These are phyloP conservation scores for Lagerstroemia speciosa DNA, from an alignment of 345 rosid species.

Conservation along the genomic window DNA sequence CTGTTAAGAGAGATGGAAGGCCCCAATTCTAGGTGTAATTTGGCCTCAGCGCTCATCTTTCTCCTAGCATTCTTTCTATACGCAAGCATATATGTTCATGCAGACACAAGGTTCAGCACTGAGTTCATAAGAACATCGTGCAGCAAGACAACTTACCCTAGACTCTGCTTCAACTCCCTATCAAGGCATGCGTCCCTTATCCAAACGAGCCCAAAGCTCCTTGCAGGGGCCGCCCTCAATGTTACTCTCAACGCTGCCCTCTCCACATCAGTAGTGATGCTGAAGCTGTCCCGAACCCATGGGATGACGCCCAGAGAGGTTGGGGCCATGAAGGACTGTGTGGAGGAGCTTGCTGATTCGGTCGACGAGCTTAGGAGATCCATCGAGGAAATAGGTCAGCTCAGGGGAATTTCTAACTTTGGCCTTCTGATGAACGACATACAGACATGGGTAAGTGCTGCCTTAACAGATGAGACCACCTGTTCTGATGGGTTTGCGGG, in stretches of 20 bases:
- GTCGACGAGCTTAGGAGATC: conserved; percentile 17
- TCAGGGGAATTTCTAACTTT: conserved; percentile 13
- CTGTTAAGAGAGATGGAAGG: conserved; percentile 4
- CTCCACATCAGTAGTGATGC: conserved; percentile 16
- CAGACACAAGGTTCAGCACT: conserved; percentile 6
- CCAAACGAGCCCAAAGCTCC: conserved; percentile 25
- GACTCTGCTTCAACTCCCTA: conserved; percentile 29
- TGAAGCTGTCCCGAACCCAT: conserved; percentile 6
- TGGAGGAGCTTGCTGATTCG: conserved; percentile 21
- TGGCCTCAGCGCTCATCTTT: not conserved
- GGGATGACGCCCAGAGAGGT: conserved; percentile 19
- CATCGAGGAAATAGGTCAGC: conserved; percentile 15
- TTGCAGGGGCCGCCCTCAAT: conserved; percentile 23
- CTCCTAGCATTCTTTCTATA: not conserved
- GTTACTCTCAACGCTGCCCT: conserved; percentile 17
- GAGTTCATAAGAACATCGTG: conserved; percentile 26
- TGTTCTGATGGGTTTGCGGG: conserved; percentile 28
- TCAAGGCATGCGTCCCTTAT: conserved; percentile 21
- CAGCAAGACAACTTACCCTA: conserved; percentile 23
- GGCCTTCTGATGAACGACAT: conserved; percentile 20
- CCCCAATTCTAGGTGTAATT: not conserved
- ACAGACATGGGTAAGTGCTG: conserved; percentile 34
- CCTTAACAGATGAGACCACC: conserved; percentile 36
- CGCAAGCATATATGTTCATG: not conserved
- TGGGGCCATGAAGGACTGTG: conserved; percentile 27